These are phyloP conservation scores for Rhododendron ferrugineum DNA, from an alignment of 148 eudicot species.

Conservation along the genomic window DNA sequence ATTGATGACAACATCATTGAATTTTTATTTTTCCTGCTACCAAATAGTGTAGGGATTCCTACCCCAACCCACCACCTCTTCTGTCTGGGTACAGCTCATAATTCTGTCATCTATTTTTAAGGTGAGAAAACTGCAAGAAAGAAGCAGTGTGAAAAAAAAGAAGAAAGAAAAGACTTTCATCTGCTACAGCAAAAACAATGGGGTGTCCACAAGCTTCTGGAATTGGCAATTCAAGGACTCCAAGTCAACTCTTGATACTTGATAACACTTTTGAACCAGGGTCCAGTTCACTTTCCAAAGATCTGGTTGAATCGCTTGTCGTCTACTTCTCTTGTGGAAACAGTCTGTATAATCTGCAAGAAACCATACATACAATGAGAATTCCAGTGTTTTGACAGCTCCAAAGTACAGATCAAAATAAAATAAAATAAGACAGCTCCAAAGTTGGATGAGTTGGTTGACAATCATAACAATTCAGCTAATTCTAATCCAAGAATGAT, in stretches of 20 bases:
- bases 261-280: background rate
- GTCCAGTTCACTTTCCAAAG: background rate
- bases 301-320: background rate
- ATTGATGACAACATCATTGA: background rate
- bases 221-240: background rate
- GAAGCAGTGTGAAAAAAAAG: background rate
- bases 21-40: background rate
- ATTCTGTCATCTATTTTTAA: background rate
- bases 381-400: background rate
- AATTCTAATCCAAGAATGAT: background rate
- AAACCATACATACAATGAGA: background rate
- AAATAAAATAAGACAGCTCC: background rate
- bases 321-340: background rate
- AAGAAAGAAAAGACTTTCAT: background rate
- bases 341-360: background rate
- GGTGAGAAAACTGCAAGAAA: background rate
- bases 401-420: background rate
- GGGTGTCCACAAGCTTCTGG: background rate
- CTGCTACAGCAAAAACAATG: background rate
- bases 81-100: slow-evolving; percentile 11
- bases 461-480: background rate
- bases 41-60: background rate
- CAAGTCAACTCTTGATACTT: background rate
- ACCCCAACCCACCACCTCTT: too few species aligned
- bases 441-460: background rate